Conservation (phyloP, 805 yeast species). For the Lipomyces oligophaga region DNA sequence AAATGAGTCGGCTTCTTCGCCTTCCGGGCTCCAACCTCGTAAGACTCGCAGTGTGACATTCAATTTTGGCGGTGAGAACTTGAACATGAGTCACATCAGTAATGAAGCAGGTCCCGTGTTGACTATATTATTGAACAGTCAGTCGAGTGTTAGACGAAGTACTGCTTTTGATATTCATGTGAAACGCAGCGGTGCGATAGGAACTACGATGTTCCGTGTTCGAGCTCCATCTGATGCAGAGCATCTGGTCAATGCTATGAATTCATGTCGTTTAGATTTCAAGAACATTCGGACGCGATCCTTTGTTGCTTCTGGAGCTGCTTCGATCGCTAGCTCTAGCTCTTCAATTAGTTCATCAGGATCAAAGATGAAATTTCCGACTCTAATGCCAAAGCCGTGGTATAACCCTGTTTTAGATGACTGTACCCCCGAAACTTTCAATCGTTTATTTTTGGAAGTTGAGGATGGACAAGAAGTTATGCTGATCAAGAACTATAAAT, state of each 20-base stretch:
- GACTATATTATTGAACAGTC: conserved; percentile 13
- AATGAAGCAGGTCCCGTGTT: conserved; percentile 13
- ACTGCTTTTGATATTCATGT: conserved; percentile 31
- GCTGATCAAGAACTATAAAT: conserved; percentile 20
- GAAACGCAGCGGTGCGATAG: conserved; percentile 15
- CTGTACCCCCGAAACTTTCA: background rate
- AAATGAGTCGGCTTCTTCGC: background rate
- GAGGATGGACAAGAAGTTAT: conserved; percentile 8
- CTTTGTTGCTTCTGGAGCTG: conserved; percentile 10
- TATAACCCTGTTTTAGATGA: conserved; percentile 14
- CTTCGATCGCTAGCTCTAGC: conserved; percentile 21
- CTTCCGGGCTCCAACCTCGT: background rate
- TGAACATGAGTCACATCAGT: conserved; percentile 1
- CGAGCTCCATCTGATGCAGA: conserved; percentile 30
- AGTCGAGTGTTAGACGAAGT: conserved; percentile 21
- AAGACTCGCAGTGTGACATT: conserved; percentile 15
- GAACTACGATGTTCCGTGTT: conserved; percentile 29
- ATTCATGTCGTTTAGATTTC: conserved; percentile 17
- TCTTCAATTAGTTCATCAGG: conserved; percentile 11
- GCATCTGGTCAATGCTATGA: conserved; percentile 27
- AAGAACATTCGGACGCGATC: conserved; percentile 12
- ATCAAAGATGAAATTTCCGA: background rate
- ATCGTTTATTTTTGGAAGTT: background rate
- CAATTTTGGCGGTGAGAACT: conserved; percentile 14
- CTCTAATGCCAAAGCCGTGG: conserved; percentile 1